Base-by-base conservation (phyloP, 257 asterid genomes). In the Scutellaria barbata region DNA sequence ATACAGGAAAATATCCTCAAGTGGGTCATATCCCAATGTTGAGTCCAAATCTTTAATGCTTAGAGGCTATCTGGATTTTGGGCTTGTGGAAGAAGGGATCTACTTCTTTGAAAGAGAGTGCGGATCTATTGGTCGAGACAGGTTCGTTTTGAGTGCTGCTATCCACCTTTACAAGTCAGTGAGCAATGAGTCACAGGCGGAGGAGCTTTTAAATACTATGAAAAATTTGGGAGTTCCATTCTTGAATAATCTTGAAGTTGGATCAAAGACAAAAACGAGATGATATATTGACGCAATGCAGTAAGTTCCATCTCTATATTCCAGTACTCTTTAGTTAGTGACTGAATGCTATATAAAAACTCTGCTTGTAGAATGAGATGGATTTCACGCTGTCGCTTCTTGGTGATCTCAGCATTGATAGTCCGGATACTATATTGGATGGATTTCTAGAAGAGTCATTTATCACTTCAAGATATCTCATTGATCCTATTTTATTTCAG, bases 141-240 rank as follows among this genome's bases (percentile, higher is more conserved):
- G 88, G 84, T 92, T 87, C 71, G 72, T 85, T 60, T 72, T 82
- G 85, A 90, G 97, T 61, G 94, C 94, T 0, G 95, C 92, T 10
- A 79, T 86, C 70, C 93, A 89, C 53, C 82, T 93, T 43, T 93
- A 90, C 81, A 72, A 66, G 79, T 76, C 92, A 54, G 87, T 78
- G 1, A 68, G 81, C 68, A 72, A 81, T 18, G 90, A 75, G 45
- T 39, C 51, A 47, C 77, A 45, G 69, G 96, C 90, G 0, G 82
- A 77, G 50, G 84, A 67, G 79, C 66, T 88, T 47, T 79, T 88
- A 65, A 74, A 43, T 55, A 68, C 75, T 50, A 84, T 90, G 87
- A 66, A 77, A 20, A 64, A 68, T 14, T 46, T 43, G 20, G 88
- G 83, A n/a, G 67, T 86, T 42, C 54, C 82, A 3, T 86, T 89